Conservation (phyloP, 495 filamentous ascomycete species). For the Articulospora tetracladia region DNA sequence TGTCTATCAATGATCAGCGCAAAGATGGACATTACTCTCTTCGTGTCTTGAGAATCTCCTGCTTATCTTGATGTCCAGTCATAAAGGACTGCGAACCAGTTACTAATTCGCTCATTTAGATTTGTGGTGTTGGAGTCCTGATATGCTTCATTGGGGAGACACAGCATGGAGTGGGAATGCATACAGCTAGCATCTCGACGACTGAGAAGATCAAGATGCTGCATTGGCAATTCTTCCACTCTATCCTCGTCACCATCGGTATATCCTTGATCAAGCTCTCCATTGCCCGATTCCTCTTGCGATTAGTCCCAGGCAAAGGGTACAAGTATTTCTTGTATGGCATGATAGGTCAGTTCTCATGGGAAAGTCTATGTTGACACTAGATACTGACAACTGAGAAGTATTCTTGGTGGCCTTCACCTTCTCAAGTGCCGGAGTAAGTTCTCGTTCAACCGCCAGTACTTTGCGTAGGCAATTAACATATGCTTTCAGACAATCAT, state of each 20-base stretch:
- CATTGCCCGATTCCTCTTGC: constrained; percentile 31
- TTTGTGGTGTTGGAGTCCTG: constrained; percentile 10
- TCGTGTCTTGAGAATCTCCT: background rate
- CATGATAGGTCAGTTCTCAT: constrained; percentile 15
- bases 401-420: constrained; percentile 33
- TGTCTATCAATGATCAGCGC: too few relatives aligned
- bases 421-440: constrained; percentile 26
- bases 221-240: constrained; percentile 37
- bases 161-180: constrained; percentile 34
- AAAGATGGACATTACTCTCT: background rate
- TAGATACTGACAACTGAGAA: constrained; percentile 3
- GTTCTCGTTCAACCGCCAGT: background rate
- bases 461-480: background rate
- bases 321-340: constrained; percentile 30
- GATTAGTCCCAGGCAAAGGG: constrained; percentile 28
- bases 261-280: constrained; percentile 23
- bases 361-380: background rate
- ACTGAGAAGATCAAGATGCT: constrained; percentile 29
- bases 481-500: constrained; percentile 25
- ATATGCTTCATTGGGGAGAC: constrained; percentile 23
- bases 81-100: too few relatives aligned
- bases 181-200: constrained; percentile 27
- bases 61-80: background rate
- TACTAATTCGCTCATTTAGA: background rate
- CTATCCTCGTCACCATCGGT: constrained; percentile 24